phyloP scores from a whole-genome alignment of 2,329 filamentous ascomycete genomes.

The Aureobasidium sp. region DNA sequence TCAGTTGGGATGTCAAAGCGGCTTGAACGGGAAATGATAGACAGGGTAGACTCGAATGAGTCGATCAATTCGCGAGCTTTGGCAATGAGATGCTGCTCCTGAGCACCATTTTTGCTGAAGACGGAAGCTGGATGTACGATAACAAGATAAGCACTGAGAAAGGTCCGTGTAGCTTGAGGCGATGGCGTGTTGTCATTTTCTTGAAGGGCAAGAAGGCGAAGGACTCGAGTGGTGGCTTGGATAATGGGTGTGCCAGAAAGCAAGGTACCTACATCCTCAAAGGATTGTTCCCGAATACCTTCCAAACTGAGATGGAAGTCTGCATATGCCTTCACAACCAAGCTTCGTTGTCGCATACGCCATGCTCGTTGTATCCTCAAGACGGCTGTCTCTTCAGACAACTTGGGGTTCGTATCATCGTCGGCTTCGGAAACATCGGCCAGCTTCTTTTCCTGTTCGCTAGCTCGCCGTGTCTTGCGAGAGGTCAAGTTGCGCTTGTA shows the following conservation, averaged over 20 bases:
- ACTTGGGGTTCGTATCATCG: slow-evolving; percentile 21
- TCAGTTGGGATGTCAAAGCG: slow-evolving; percentile 57
- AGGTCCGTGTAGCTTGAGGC: slow-evolving; percentile 63
- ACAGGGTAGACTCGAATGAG: slow-evolving; percentile 66
- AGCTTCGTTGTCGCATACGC: slow-evolving; percentile 50
- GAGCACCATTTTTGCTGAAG: slow-evolving; percentile 62
- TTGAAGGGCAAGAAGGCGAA: slow-evolving; percentile 60
- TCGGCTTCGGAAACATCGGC: slow-evolving; percentile 42
- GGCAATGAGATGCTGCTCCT: slow-evolving; percentile 62
- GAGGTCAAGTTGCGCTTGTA: slow-evolving; percentile 42
- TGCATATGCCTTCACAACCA: slow-evolving; percentile 56
- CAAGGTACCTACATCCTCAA: slow-evolving; percentile 63
- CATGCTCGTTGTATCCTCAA: slow-evolving; percentile 62
- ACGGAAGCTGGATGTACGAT: slow-evolving; percentile 71
- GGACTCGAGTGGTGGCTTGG: slow-evolving; percentile 54
- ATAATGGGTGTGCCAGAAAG: slow-evolving; percentile 60
- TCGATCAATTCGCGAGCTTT: slow-evolving; percentile 71
- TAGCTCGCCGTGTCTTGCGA: slow-evolving; percentile 32
- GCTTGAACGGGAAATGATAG: slow-evolving; percentile 56
- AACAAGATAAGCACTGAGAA: slow-evolving; percentile 72
- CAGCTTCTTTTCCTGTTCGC: slow-evolving; percentile 41
- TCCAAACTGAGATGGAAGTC: slow-evolving; percentile 62
- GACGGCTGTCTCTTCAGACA: slow-evolving; percentile 55
- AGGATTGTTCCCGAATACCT: slow-evolving; percentile 58
- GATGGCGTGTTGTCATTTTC: slow-evolving; percentile 52